phyloP scores from a whole-genome alignment of 169 alveolate species.

The Eimeria tenella region DNA sequence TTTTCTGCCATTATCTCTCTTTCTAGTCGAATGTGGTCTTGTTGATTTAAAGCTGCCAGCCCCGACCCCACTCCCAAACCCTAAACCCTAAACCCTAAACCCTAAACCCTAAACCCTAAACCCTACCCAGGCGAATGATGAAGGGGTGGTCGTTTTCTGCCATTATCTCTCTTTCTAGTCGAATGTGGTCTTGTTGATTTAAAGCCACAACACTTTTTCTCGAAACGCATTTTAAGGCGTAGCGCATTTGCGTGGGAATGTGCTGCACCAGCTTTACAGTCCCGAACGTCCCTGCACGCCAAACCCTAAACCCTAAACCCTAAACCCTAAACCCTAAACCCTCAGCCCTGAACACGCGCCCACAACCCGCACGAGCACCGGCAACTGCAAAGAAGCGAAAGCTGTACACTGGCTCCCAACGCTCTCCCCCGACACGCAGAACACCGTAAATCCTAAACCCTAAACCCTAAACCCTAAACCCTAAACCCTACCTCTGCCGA shows the following conservation, averaged over 20 bases:
- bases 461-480: not conserved
- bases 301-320: constrained; percentile 17
- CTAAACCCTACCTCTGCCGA: constrained; percentile 89
- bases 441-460: not conserved
- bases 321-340: constrained; percentile 41
- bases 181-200: constrained; percentile 92
- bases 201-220: constrained; percentile 86
- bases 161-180: constrained; percentile 94
- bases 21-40: constrained; percentile 92
- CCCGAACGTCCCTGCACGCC: constrained; percentile 90
- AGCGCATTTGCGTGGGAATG: constrained; percentile 82
- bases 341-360: not conserved
- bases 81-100: constrained; percentile 1
- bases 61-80: not conserved
- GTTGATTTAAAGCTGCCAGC: not conserved
- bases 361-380: constrained; percentile 32
- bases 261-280: constrained; percentile 92
- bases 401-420: not conserved
- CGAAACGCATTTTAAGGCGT: constrained; percentile 94
- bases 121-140: constrained; percentile 90
- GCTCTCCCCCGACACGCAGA: not conserved
- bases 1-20: constrained; percentile 95
- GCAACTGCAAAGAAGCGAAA: not conserved
- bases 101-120: not conserved
- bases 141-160: constrained; percentile 97